Evolutionary conservation across 2,329 filamentous ascomycete species (phyloP).

Genomic region (Botrytis byssoidea): DNA sequence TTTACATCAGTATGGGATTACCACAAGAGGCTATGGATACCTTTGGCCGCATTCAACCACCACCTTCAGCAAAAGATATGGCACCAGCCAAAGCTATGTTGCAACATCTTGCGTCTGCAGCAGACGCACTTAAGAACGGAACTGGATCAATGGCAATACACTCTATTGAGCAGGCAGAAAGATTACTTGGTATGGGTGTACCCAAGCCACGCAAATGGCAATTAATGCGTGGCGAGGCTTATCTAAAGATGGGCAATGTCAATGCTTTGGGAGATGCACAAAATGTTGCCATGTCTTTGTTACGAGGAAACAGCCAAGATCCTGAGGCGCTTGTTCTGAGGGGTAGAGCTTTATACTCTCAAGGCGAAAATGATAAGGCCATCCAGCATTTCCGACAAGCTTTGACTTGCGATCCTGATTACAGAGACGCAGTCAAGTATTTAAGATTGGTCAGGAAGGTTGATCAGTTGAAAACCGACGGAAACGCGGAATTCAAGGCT

Average conservation of each 20-base stretch:
- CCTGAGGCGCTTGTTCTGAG: constrained; percentile 90
- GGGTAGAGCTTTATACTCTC: constrained; percentile 81
- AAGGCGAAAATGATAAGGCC: constrained; percentile 94
- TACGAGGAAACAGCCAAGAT: constrained; percentile 85
- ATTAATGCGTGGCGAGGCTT: constrained; percentile 86
- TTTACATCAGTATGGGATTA: constrained; percentile 83
- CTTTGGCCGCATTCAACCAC: constrained; percentile 75
- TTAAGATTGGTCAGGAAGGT: constrained; percentile 88
- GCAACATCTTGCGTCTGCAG: constrained; percentile 75
- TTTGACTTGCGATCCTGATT: constrained; percentile 86
- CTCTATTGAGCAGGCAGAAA: constrained; percentile 86
- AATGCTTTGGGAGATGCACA: constrained; percentile 90
- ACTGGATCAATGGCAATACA: constrained; percentile 89
- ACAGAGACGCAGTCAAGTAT: constrained; percentile 83
- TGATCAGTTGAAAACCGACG: constrained; percentile 89
- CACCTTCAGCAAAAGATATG: constrained; percentile 81
- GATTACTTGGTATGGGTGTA: constrained; percentile 71
- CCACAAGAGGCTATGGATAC: constrained; percentile 84
- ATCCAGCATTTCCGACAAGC: constrained; percentile 90
- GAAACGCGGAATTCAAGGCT: constrained; percentile 86
- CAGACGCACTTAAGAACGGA: constrained; percentile 71
- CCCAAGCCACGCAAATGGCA: constrained; percentile 89
- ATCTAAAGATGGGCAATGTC: constrained; percentile 85
- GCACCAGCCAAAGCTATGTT: constrained; percentile 82
- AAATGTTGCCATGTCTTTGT: constrained; percentile 83